Evolutionary conservation across 768 basidiomycete genomes (phyloP), one percentile per base, ranked within the genome.

Genomic region (Rubroboletus pulcherrimus): DNA sequence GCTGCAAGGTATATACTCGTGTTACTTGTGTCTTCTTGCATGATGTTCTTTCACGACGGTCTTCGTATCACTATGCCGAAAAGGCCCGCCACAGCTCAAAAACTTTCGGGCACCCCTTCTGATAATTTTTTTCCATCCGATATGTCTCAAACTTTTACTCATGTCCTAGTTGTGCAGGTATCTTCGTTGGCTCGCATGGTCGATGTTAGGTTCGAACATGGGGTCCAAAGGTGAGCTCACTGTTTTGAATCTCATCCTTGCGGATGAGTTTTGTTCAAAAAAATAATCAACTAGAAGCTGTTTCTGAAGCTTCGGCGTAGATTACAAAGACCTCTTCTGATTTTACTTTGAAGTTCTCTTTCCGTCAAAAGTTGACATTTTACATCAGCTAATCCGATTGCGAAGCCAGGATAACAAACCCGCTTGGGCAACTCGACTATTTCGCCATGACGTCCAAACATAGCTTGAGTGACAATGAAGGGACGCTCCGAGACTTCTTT

Each of bases 71-170:
- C 61, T 55, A 73, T 90, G 87, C 85, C 89, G 89, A 91, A 91
- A 88, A 68, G 82, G 89, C 89, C 89, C 89, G 89, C 85, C 85
- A 89, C 84, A 91, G 89, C 89, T 91, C 89, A 91, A 78, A 24
- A 42, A 59, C 65, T 44, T 71, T 83, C 87, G 89, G 89, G 87
- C 88, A 76, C 83, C 87, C 84, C 74, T 43, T 59, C 87, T 89
- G 87, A 89, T 75, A 6, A 51, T 57, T 63, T 63, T 55, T 47
- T 51, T 57, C 26, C 17, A 24, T 11, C n/a, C 3, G 1, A 38
- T 38, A 8, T 5, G 2, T 42, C 14, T 33, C 14, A 3, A 34
- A 45, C 10, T 30, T 12, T n/a, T 29, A 31, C 54, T 66, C 15
- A 57, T 40, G 5, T 38, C 3, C 5, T 26, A 5, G 4, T 5